These are phyloP conservation scores for Quercus lobata DNA, from an alignment of 331 rosid genomes.

Conservation along the genomic window DNA sequence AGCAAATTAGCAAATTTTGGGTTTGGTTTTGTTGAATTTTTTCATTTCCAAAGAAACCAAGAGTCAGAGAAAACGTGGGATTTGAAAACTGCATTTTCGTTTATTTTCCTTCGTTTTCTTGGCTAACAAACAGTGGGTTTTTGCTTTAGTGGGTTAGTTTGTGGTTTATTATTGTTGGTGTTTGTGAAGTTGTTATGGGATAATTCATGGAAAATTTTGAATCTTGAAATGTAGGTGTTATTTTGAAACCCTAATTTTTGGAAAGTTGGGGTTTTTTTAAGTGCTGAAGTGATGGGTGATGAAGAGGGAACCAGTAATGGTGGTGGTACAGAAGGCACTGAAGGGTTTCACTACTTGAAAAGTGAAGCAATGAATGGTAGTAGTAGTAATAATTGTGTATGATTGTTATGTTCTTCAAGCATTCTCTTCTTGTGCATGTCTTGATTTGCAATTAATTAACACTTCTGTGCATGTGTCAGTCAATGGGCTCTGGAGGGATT, in stretches of 20 bases:
- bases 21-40: constrained; percentile 16
- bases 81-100: not conserved
- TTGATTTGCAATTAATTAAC: no score
- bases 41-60: not conserved
- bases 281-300: constrained; percentile 33
- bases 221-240: constrained; percentile 28
- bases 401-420: no score
- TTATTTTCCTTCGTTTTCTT: not conserved
- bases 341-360: constrained; percentile 30
- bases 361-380: constrained; percentile 19
- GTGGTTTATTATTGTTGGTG: constrained; percentile 14
- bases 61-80: not conserved
- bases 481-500: no score
- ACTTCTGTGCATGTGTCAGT: no score
- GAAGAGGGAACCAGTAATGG: constrained; percentile 38
- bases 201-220: constrained; percentile 23
- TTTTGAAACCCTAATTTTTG: constrained; percentile 59
- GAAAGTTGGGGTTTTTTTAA: constrained; percentile 24
- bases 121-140: constrained; percentile 9
- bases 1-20: not conserved
- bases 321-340: constrained; percentile 16
- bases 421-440: no score
- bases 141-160: not conserved
- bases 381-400: no score
- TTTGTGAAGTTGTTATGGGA: constrained; percentile 10